Evolutionary conservation across 768 basidiomycete species (phyloP).

Genomic region (Lenzites betulinus): DNA sequence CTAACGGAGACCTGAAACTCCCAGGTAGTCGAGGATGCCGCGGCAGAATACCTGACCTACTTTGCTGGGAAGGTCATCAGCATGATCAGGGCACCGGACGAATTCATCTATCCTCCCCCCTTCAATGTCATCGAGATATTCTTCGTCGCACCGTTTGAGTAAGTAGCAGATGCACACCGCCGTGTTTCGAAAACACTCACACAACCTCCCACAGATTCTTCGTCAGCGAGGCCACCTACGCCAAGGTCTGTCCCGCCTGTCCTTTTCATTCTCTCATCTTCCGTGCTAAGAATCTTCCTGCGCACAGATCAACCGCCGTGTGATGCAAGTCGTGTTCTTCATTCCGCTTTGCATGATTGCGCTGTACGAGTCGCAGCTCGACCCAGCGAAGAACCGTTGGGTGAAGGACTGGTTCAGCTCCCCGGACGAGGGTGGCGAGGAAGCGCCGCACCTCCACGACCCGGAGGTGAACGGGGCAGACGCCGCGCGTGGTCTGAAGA

Average conservation of each 20-base stretch:
- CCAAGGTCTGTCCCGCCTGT: conserved; percentile 41
- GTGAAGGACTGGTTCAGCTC: conserved; percentile 66
- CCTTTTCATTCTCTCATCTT: not conserved
- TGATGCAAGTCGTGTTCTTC: conserved; percentile 84
- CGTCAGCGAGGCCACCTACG: conserved; percentile 57
- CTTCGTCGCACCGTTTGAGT: conserved; percentile 88
- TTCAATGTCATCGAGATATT: conserved; percentile 87
- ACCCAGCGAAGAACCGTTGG: conserved; percentile 56
- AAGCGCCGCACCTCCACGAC: conserved; percentile 54
- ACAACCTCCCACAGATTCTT: conserved; percentile 38
- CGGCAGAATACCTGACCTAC: conserved; percentile 88
- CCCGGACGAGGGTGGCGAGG: conserved; percentile 58
- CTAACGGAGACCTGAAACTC: not conserved
- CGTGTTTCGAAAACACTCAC: not conserved
- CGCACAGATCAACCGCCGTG: conserved; percentile 66
- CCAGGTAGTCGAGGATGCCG: conserved; percentile 80
- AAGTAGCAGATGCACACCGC: conserved; percentile 33
- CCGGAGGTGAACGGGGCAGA: conserved; percentile 62
- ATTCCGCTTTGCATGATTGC: conserved; percentile 75
- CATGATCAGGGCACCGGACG: conserved; percentile 86
- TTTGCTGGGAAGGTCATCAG: conserved; percentile 85
- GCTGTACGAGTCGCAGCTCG: conserved; percentile 65
- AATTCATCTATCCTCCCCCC: conserved; percentile 86
- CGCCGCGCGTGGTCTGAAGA: conserved; percentile 55
- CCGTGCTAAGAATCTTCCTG: not conserved